phyloP scores from a whole-genome alignment of 352 stramenopile genomes.

The Phytophthora melonis region DNA sequence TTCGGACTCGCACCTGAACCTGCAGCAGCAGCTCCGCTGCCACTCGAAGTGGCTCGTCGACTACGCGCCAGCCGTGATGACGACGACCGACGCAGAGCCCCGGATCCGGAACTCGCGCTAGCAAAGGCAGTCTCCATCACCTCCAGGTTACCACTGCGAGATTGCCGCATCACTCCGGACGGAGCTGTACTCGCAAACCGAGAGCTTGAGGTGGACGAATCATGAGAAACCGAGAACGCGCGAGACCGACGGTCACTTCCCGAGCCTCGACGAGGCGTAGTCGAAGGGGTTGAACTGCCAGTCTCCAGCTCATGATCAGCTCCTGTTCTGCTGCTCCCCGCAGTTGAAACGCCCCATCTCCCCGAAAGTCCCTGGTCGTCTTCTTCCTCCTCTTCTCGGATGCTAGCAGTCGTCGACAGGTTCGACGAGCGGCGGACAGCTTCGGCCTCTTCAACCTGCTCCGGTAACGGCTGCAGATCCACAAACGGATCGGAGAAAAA shows the following conservation, averaged over 20 bases:
- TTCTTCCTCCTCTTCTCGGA: conserved; percentile 70
- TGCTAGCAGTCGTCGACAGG: conserved; percentile 48
- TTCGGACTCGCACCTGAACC: conserved; percentile 53
- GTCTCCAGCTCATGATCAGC: conserved; percentile 8
- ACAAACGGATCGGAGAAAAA: conserved; percentile 90
- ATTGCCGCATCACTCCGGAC: conserved; percentile 43
- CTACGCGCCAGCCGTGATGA: conserved; percentile 61
- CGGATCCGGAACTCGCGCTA: conserved; percentile 57
- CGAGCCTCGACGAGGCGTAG: conserved; percentile 12
- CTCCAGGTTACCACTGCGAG: conserved; percentile 70
- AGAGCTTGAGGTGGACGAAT: conserved; percentile 40
- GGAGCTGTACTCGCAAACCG: conserved; percentile 37
- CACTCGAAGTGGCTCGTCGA: conserved; percentile 65
- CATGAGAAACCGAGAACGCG: conserved; percentile 44
- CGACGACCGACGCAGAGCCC: conserved; percentile 58
- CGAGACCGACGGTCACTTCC: conserved; percentile 40
- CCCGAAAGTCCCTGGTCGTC: conserved; percentile 39
- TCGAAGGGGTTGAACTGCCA: neutral
- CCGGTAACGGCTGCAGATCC: conserved; percentile 36
- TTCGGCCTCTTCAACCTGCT: conserved; percentile 32
- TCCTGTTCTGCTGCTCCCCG: conserved; percentile 22
- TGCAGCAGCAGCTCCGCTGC: conserved; percentile 31
- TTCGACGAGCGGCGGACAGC: conserved; percentile 22
- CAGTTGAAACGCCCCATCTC: conserved; percentile 25
- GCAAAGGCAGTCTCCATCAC: conserved; percentile 74